Conservation (phyloP, 331 rosid species). For the Cucumis variabilis region DNA sequence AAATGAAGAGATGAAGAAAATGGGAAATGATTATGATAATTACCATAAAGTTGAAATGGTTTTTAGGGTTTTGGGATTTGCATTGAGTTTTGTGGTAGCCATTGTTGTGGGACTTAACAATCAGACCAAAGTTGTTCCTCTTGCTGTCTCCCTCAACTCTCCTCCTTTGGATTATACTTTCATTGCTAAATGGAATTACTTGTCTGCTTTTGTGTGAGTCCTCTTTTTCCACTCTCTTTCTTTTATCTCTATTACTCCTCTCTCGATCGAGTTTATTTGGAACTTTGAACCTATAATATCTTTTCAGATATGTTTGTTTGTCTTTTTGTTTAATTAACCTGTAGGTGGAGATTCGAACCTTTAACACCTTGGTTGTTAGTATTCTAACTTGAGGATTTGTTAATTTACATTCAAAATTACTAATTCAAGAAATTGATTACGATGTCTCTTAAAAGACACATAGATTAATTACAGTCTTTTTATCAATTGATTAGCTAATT, state of each 20-base stretch:
- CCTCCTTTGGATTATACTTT: conserved; percentile 60
- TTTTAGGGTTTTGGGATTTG: conserved; percentile 60
- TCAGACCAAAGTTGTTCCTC: conserved; percentile 55
- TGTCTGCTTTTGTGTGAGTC: conserved; percentile 74
- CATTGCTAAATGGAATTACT: conserved; percentile 67
- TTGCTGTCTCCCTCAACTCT: conserved; percentile 36
- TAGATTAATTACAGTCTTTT: too few relatives aligned
- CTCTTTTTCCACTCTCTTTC: neutral
- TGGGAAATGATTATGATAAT: neutral
- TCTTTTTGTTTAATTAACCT: too few relatives aligned
- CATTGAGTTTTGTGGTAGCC: conserved; percentile 55
- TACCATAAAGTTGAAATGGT: conserved; percentile 21
- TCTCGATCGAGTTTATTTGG: too few relatives aligned
- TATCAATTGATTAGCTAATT: too few relatives aligned
- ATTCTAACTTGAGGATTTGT: too few relatives aligned
- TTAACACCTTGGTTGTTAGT: neutral
- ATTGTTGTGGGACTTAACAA: conserved; percentile 51
- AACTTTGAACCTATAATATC: too few relatives aligned
- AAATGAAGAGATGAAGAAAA: conserved; percentile 28
- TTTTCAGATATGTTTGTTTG: too few relatives aligned
- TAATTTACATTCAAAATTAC: too few relatives aligned
- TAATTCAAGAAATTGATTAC: too few relatives aligned
- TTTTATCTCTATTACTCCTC: neutral
- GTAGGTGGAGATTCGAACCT: neutral
- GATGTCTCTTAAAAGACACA: too few relatives aligned